phyloP scores from a whole-genome alignment of 192 early-diverging fungal genomes.

The Coemansia umbellata region DNA sequence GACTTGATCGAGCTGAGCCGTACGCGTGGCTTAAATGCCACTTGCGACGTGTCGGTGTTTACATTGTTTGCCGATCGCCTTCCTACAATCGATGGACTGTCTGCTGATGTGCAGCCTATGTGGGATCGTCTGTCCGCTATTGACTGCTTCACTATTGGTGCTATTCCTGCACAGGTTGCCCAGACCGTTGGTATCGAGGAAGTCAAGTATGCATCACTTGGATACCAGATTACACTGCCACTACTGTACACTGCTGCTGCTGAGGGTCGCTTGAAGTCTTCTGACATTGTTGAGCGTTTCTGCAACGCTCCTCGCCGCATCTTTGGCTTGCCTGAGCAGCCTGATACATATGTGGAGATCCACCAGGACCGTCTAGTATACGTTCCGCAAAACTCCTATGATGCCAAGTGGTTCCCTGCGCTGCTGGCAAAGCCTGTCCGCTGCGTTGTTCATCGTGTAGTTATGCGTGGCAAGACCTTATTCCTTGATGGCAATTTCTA shows the following conservation, averaged over 20 bases:
- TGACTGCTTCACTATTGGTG: conserved; percentile 89
- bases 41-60: conserved; percentile 91
- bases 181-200: conserved; percentile 4
- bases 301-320: conserved; percentile 86
- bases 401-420: conserved; percentile 38
- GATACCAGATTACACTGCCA: conserved; percentile 49
- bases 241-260: conserved; percentile 79
- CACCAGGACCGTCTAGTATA: conserved; percentile 73
- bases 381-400: conserved; percentile 35
- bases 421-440: conserved; percentile 58
- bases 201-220: conserved; percentile 25
- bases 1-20: conserved; percentile 81
- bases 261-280: conserved; percentile 70
- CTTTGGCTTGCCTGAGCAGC: conserved; percentile 88
- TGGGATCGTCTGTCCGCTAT: conserved; percentile 78
- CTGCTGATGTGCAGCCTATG: conserved; percentile 64
- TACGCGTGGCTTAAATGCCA: conserved; percentile 78
- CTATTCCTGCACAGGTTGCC: conserved; percentile 61
- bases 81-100: conserved; percentile 4
- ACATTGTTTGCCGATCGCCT: conserved; percentile 64
- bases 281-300: conserved; percentile 71
- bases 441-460: conserved; percentile 85
- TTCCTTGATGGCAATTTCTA: conserved; percentile 80
- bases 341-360: conserved; percentile 92
- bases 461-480: conserved; percentile 78